These are phyloP conservation scores for Simmondsia chinensis DNA, from an alignment of 148 eudicot species.

Conservation along the genomic window DNA sequence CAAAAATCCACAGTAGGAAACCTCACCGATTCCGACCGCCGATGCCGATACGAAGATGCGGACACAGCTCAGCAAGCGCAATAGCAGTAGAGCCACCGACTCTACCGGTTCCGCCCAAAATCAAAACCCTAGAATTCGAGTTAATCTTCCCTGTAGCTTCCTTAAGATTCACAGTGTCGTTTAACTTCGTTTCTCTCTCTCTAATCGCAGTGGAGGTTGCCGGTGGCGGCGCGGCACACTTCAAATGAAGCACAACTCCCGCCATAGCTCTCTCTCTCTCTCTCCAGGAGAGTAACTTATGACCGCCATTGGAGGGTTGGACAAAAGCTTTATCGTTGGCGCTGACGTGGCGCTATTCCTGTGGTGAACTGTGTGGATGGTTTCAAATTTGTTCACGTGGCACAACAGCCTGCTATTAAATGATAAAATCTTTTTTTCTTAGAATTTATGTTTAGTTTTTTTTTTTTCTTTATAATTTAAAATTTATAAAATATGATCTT, in stretches of 20 bases:
- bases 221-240: slow-evolving; percentile 15
- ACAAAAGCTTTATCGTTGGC: slow-evolving; percentile 2
- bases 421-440: too few relatives aligned
- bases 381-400: slow-evolving; percentile 2
- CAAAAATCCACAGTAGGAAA: too few relatives aligned
- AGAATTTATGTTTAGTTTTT: too few relatives aligned
- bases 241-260: slow-evolving; percentile 27
- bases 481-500: too few relatives aligned
- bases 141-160: slow-evolving; percentile 14
- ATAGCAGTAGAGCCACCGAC: slow-evolving; percentile 93
- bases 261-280: slow-evolving; percentile 29
- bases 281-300: not conserved
- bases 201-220: slow-evolving; percentile 17
- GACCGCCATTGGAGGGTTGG: not conserved
- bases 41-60: slow-evolving; percentile 52
- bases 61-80: slow-evolving; percentile 62
- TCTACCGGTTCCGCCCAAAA: slow-evolving; percentile 92
- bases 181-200: slow-evolving; percentile 21
- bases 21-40: slow-evolving; percentile 73
- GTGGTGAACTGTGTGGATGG: not conserved
- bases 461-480: too few relatives aligned
- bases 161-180: slow-evolving; percentile 6
- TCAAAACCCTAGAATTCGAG: slow-evolving; percentile 62
- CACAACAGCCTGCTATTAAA: too few relatives aligned
- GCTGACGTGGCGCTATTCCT: slow-evolving; percentile 21